phyloP scores from a whole-genome alignment of 1,284 basidiomycete species.

The Coriolopsis trogii region DNA sequence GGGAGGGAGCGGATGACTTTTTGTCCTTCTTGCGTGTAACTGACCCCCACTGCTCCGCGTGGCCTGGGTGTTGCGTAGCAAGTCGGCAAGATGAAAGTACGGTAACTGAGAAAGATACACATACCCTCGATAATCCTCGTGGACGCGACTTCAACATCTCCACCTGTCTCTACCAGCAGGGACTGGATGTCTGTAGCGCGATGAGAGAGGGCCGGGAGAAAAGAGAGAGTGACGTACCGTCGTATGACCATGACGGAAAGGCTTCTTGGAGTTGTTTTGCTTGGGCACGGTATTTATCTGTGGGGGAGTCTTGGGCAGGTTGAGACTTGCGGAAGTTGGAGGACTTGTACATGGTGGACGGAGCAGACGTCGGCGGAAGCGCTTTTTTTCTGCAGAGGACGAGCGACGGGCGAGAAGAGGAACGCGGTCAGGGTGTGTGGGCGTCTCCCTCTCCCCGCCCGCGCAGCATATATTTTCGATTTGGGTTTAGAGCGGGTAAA shows the following conservation, averaged over 20 bases:
- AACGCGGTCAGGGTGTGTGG: constrained; percentile 22
- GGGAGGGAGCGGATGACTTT: constrained; percentile 45
- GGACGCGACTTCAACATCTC: constrained; percentile 77
- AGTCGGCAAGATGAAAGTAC: constrained; percentile 15
- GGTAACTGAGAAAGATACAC: constrained; percentile 18
- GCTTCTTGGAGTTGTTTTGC: constrained; percentile 72
- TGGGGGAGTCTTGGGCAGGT: constrained; percentile 27
- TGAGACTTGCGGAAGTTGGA: constrained; percentile 36
- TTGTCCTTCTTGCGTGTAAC: constrained; percentile 90
- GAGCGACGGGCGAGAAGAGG: constrained; percentile 13
- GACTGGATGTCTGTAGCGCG: constrained; percentile 70
- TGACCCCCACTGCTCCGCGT: constrained; percentile 83
- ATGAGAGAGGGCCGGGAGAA: constrained; percentile 23
- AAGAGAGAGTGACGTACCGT: constrained; percentile 51
- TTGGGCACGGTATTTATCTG: constrained; percentile 52
- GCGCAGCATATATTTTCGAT: neutral
- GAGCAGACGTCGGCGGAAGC: constrained; percentile 24
- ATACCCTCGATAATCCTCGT: constrained; percentile 83
- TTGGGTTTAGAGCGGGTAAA: too few relatives aligned
- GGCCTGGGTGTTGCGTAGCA: constrained; percentile 50
- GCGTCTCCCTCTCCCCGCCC: constrained; percentile 6
- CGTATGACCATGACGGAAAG: constrained; percentile 79
- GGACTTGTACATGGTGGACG: constrained; percentile 39
- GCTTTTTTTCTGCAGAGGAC: constrained; percentile 27
- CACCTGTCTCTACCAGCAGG: constrained; percentile 70